Evolutionary conservation across 176 grass and related monocot genomes (phyloP).

Genomic region (Chrysopogon serrulatus): DNA sequence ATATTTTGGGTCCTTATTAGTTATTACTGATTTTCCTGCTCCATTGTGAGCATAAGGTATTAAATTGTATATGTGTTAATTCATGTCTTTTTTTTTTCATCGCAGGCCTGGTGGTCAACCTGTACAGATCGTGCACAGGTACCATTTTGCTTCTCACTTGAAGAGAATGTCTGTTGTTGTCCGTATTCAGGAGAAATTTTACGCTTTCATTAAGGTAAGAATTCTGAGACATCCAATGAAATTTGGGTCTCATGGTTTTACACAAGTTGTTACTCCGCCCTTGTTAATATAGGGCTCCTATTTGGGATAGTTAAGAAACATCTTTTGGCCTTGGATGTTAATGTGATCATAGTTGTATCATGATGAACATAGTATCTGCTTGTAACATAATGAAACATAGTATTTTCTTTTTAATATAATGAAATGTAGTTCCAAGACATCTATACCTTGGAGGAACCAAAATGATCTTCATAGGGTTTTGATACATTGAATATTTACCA

Average conservation of each 20-base stretch:
- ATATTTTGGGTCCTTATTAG: background rate
- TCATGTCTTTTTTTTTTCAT: constrained; percentile 21
- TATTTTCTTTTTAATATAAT: background rate
- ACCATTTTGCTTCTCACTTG: constrained; percentile 99
- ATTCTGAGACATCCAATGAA: constrained; percentile 9
- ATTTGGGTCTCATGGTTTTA: background rate
- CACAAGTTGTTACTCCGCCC: background rate
- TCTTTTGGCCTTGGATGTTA: background rate
- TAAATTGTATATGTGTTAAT: background rate
- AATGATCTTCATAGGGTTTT: background rate
- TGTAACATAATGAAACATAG: background rate
- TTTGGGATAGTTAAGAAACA: constrained; percentile 3
- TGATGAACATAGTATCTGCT: background rate
- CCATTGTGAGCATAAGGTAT: background rate
- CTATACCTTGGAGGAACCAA: background rate
- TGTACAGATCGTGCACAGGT: constrained; percentile 91
- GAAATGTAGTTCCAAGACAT: background rate
- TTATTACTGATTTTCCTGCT: background rate
- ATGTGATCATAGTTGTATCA: background rate
- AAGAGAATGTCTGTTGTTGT: constrained; percentile 99
- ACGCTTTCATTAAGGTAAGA: constrained; percentile 86
- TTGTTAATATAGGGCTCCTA: background rate
- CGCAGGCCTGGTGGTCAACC: constrained; percentile 81
- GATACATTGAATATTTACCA: background rate
- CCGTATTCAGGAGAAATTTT: constrained; percentile 86